These are phyloP conservation scores for Diaporthe vaccinii DNA, from an alignment of 2,329 filamentous ascomycete genomes.

Conservation along the genomic window DNA sequence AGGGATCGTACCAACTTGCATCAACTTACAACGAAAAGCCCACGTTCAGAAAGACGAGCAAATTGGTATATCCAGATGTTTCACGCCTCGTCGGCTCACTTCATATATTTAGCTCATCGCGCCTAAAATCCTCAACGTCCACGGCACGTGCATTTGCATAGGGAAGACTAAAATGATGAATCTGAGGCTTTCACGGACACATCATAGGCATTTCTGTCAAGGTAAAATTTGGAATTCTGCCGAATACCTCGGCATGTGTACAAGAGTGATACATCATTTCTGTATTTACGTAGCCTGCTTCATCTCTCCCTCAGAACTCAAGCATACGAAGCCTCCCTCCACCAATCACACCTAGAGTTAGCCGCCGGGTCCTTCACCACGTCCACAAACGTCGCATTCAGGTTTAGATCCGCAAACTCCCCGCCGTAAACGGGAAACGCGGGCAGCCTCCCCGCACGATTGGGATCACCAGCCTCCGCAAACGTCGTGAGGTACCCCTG, in stretches of 20 bases:
- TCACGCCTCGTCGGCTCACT: not conserved
- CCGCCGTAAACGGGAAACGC: slow-evolving; percentile 26
- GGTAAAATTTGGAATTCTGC: not conserved
- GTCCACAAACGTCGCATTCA: slow-evolving; percentile 26
- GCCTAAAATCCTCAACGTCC: not conserved
- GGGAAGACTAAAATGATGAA: too few relatives aligned
- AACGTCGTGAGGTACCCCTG: slow-evolving; percentile 36
- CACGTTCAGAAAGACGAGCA: too few relatives aligned
- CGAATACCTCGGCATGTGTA: too few relatives aligned
- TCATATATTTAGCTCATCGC: not conserved
- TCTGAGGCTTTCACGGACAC: not conserved
- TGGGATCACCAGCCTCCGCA: slow-evolving; percentile 20
- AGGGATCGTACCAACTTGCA: too few relatives aligned
- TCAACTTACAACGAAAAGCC: too few relatives aligned
- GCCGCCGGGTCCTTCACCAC: slow-evolving; percentile 30
- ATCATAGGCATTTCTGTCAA: not conserved
- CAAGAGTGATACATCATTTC: not conserved
- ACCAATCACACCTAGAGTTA: slow-evolving; percentile 37
- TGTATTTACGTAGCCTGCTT: not conserved
- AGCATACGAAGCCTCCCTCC: slow-evolving; percentile 31
- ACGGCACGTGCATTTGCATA: too few relatives aligned
- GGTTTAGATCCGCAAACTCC: slow-evolving; percentile 1
- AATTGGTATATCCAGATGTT: not conserved
- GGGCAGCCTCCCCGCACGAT: not conserved
- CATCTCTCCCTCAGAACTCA: not conserved